Percentiles rank a stretch among this genome's conserved stretches.
These are phyloP conservation scores for Kwoniella sp. DNA, from an alignment of 768 basidiomycete species.

Conservation along the genomic window DNA sequence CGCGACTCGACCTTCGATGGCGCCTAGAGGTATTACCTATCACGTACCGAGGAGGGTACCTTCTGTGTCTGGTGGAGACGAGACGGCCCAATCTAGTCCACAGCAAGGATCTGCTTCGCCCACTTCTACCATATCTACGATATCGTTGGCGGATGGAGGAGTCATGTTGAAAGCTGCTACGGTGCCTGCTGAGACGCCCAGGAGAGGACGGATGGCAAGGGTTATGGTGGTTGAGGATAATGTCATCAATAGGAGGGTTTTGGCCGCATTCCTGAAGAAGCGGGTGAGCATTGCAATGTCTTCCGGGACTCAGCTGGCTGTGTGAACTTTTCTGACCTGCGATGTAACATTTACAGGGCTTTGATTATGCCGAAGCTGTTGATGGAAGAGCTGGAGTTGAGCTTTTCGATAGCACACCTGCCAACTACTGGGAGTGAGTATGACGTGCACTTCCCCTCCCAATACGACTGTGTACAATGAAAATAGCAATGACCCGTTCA, in stretches of 20 bases:
- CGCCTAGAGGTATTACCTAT: constrained; percentile 60
- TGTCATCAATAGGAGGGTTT: constrained; percentile 73
- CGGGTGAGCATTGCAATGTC: too few relatives aligned
- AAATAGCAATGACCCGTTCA: too few relatives aligned
- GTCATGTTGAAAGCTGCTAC: constrained; percentile 71
- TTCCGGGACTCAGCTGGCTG: too few relatives aligned
- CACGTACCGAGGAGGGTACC: constrained; percentile 27
- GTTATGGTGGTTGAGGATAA: constrained; percentile 92
- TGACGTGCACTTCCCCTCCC: too few relatives aligned
- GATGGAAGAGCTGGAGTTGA: constrained; percentile 85
- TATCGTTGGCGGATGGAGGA: constrained; percentile 60
- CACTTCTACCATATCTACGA: constrained; percentile 50
- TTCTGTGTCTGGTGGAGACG: constrained; percentile 26
- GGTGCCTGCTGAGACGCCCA: constrained; percentile 60
- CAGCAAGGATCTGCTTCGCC: constrained; percentile 49
- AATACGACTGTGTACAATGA: too few relatives aligned
- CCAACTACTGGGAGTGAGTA: constrained; percentile 83
- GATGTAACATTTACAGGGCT: constrained; percentile 68
- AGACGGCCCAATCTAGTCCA: constrained; percentile 28
- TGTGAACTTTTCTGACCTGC: too few relatives aligned
- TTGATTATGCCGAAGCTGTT: constrained; percentile 73
- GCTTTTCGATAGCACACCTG: constrained; percentile 62
- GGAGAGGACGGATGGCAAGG: constrained; percentile 62
- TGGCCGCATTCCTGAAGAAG: constrained; percentile 63
- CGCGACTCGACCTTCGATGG: constrained; percentile 61